A percentile compares a stretch with the other conserved stretches of the same genome.
Conservation (phyloP, 2,329 filamentous ascomycete genomes). For the Calonectria pseudoreteaudii region DNA sequence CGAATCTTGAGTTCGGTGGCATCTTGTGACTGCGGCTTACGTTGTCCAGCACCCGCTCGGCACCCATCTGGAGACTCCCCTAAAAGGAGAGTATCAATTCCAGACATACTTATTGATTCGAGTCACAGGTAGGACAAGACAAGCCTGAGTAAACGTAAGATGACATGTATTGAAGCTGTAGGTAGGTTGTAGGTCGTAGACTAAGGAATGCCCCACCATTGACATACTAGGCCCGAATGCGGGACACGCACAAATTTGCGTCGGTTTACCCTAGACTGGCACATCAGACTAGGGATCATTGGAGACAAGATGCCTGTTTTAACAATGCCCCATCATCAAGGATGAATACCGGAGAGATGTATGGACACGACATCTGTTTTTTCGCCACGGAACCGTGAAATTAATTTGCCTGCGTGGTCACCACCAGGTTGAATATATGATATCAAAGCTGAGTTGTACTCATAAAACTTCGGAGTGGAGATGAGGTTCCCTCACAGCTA, state of each 20-base stretch:
- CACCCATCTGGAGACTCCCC: conserved; percentile 24
- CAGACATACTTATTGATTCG: conserved; percentile 42
- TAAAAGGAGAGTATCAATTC: conserved; percentile 51
- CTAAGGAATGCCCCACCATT: conserved; percentile 41
- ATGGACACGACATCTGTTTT: neutral
- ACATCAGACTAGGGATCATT: neutral
- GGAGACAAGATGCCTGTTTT: neutral
- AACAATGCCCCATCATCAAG: neutral
- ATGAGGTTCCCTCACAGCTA: neutral
- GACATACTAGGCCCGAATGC: conserved; percentile 33
- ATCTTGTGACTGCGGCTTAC: conserved; percentile 51
- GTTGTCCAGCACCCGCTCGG: conserved; percentile 13
- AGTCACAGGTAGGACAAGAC: conserved; percentile 5
- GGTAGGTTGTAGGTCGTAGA: conserved; percentile 32
- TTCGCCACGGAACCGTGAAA: too few relatives aligned
- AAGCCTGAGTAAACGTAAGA: neutral
- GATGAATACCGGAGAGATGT: neutral
- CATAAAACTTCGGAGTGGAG: neutral
- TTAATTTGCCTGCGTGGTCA: neutral
- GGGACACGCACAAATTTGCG: conserved; percentile 11
- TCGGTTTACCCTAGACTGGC: conserved; percentile 4
- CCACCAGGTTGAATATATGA: neutral
- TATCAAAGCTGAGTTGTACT: neutral
- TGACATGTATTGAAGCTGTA: conserved; percentile 12
- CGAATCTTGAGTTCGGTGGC: conserved; percentile 74